Evolutionary conservation across 108 stramenopile genomes (phyloP).

Genomic region (Asterionellopsis glacialis): DNA sequence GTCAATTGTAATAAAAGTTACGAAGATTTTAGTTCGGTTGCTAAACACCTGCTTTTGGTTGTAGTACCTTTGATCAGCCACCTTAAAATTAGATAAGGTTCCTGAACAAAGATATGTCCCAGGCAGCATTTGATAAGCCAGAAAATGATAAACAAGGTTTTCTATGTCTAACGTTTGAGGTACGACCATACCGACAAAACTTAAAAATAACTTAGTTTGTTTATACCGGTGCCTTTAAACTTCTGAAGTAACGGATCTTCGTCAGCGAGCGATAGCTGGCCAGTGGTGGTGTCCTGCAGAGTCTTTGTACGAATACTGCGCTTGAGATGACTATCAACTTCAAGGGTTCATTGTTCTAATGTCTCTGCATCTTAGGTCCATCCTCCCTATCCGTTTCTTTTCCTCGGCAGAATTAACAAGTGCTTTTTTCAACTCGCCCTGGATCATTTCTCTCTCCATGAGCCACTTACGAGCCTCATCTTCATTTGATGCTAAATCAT

Average conservation of each 20-base stretch:
- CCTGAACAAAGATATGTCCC: too few relatives aligned
- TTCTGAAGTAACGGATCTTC: conserved; percentile 78
- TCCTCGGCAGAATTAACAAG: conserved; percentile 57
- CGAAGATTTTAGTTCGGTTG: conserved; percentile 95
- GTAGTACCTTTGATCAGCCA: too few relatives aligned
- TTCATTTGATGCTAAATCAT: conserved; percentile 52
- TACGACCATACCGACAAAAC: too few relatives aligned
- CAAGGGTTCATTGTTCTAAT: conserved; percentile 61
- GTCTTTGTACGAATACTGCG: conserved; percentile 65
- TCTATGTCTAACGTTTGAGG: too few relatives aligned
- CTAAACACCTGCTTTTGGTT: conserved; percentile 51
- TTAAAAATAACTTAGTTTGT: conserved; percentile 19
- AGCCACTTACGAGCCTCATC: conserved; percentile 54
- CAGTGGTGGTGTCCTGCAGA: conserved; percentile 22
- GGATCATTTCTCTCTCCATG: conserved; percentile 44
- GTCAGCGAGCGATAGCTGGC: conserved; percentile 37
- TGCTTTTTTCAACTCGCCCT: conserved; percentile 62
- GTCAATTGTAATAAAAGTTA: conserved; percentile 86
- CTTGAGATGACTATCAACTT: conserved; percentile 60
- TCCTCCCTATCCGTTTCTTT: conserved; percentile 43
- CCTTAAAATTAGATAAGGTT: too few relatives aligned
- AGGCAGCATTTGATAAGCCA: too few relatives aligned
- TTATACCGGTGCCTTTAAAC: conserved; percentile 74
- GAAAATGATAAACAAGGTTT: too few relatives aligned
- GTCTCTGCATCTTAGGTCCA: conserved; percentile 69